phyloP scores from a whole-genome alignment of 768 basidiomycete genomes.

The Botryobasidium botryosum region DNA sequence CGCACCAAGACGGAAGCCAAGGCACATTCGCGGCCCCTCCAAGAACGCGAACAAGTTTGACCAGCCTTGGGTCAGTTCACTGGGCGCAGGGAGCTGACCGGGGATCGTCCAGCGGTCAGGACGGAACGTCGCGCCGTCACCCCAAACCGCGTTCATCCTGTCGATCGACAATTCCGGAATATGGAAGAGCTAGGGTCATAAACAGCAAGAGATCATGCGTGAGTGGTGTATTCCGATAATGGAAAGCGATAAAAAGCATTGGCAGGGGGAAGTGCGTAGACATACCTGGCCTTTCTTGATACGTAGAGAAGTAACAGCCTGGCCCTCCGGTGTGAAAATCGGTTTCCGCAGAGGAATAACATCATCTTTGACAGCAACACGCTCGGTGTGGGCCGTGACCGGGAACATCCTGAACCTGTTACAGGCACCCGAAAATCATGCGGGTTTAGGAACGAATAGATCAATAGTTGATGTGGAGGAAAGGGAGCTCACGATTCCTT shows the following conservation, averaged over 20 bases:
- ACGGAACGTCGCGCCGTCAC: slow-evolving; percentile 22
- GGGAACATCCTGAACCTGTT: slow-evolving; percentile 27
- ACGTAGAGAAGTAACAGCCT: slow-evolving; percentile 17
- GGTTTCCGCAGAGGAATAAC: slow-evolving; percentile 26
- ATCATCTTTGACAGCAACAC: slow-evolving; percentile 27
- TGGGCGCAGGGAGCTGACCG: neutral
- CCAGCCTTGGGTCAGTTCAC: slow-evolving; percentile 15
- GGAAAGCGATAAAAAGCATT: neutral
- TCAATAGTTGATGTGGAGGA: neutral
- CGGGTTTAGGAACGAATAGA: neutral
- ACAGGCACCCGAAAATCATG: neutral
- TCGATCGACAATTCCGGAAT: slow-evolving; percentile 23
- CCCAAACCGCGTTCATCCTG: slow-evolving; percentile 23
- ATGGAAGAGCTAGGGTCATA: slow-evolving; percentile 20
- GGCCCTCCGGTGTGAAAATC: slow-evolving; percentile 18
- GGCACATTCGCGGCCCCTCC: slow-evolving; percentile 8
- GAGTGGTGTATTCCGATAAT: no score
- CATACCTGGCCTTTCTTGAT: slow-evolving; percentile 26
- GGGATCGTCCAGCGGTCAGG: slow-evolving; percentile 24
- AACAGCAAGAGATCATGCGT: no score
- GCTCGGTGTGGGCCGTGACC: slow-evolving; percentile 25
- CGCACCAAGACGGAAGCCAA: slow-evolving; percentile 11
- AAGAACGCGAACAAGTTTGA: slow-evolving; percentile 4
- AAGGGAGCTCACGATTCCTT: slow-evolving; percentile 2
- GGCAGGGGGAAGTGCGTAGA: neutral